phyloP scores from a whole-genome alignment of 1,139 yeast genomes.

The Geotrichum macrosporum region DNA sequence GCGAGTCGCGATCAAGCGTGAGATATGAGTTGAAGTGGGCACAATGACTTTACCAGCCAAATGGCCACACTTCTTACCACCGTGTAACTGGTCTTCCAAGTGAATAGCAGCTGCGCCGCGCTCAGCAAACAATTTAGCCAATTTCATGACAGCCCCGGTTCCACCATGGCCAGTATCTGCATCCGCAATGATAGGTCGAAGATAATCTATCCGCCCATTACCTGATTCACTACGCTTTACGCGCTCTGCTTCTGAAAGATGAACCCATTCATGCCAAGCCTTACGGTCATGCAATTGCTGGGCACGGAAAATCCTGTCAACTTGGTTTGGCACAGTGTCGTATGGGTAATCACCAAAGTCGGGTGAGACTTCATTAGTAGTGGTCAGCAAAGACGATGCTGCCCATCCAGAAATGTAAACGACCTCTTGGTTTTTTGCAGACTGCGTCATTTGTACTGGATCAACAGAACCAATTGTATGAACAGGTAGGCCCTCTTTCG shows the following conservation, averaged over 20 bases:
- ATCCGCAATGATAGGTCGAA: conserved; percentile 62
- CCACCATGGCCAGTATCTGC: conserved; percentile 73
- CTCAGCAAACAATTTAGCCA: conserved; percentile 60
- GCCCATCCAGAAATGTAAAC: conserved; percentile 64
- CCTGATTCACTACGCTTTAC: conserved; percentile 28
- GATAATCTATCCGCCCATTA: conserved; percentile 45
- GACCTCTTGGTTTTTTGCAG: conserved; percentile 52
- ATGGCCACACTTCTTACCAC: conserved; percentile 65
- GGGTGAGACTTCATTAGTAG: conserved; percentile 58
- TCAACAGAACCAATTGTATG: conserved; percentile 61
- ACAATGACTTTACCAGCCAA: conserved; percentile 60
- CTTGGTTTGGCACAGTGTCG: conserved; percentile 64
- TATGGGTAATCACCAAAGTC: conserved; percentile 64
- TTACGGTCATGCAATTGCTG: conserved; percentile 56
- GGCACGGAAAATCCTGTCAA: conserved; percentile 55
- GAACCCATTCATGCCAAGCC: conserved; percentile 46
- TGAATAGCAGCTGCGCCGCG: conserved; percentile 64
- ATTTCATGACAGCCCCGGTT: conserved; percentile 56
- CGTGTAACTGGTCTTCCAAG: conserved; percentile 60
- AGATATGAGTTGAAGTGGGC: conserved; percentile 55
- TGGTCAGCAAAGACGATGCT: conserved; percentile 49
- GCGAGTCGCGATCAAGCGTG: conserved; percentile 55
- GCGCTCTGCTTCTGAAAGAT: conserved; percentile 36
- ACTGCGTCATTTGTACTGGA: conserved; percentile 58
- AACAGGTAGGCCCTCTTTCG: conserved; percentile 45